These are phyloP conservation scores for Paecilomyces variotii DNA, from an alignment of 2,329 filamentous ascomycete genomes.

Conservation along the genomic window DNA sequence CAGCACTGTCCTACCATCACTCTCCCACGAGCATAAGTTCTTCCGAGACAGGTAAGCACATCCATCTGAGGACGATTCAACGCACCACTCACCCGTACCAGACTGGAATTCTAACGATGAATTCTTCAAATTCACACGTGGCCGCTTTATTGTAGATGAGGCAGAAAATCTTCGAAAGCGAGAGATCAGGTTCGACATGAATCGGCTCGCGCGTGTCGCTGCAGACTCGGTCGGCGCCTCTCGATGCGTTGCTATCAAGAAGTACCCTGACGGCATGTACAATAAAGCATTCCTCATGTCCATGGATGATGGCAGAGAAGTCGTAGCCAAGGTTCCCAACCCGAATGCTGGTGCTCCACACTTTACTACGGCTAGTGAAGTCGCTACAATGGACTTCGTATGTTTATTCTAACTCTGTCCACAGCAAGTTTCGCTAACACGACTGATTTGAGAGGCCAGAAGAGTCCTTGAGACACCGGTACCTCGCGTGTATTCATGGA, in stretches of 20 bases:
- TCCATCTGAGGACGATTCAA: too few species aligned
- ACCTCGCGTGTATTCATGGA: slow-evolving; percentile 14
- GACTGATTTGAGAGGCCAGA: slow-evolving; percentile 11
- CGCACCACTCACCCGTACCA: too few species aligned
- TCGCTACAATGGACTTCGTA: slow-evolving; percentile 5
- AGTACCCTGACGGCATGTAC: slow-evolving; percentile 17
- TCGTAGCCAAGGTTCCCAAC: neutral
- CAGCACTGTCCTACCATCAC: too few species aligned
- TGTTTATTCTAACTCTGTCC: neutral
- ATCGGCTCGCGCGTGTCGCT: neutral
- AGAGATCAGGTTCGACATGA: neutral
- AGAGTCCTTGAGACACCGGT: slow-evolving; percentile 14
- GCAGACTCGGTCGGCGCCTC: neutral
- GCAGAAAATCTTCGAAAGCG: too few species aligned
- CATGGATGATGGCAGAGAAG: slow-evolving; percentile 20
- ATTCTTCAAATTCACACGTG: too few species aligned
- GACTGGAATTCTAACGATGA: too few species aligned
- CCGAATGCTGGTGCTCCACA: neutral
- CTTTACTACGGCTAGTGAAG: neutral
- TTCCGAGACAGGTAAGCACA: too few species aligned
- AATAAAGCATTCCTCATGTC: slow-evolving; percentile 19
- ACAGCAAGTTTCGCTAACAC: slow-evolving; percentile 7
- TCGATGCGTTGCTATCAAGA: neutral
- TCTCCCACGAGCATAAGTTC: too few species aligned
- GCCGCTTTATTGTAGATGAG: too few species aligned